phyloP scores from a whole-genome alignment of 108 stramenopile genomes.

The Cyclotella cryptica region DNA sequence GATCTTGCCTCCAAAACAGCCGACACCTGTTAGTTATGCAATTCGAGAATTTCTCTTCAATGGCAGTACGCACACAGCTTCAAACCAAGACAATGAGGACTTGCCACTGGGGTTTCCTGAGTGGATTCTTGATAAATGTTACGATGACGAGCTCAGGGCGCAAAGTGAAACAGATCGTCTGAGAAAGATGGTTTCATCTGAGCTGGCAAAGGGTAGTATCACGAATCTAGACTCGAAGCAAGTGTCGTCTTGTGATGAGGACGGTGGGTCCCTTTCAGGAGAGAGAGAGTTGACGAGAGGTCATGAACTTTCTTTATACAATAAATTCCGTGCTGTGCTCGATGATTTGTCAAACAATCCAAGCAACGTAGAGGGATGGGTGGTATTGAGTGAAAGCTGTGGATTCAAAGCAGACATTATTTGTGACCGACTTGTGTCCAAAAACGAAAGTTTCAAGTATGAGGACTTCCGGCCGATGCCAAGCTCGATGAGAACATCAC shows the following conservation, averaged over 20 bases:
- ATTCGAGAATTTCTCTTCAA: slow-evolving; percentile 67
- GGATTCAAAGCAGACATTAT: slow-evolving; percentile 79
- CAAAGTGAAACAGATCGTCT: slow-evolving; percentile 43
- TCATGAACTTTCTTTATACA: slow-evolving; percentile 65
- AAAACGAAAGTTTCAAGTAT: slow-evolving; percentile 49
- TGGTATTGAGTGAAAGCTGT: slow-evolving; percentile 70
- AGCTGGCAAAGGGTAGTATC: slow-evolving; percentile 70
- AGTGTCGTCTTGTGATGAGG: slow-evolving; percentile 26
- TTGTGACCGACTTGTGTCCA: slow-evolving; percentile 67
- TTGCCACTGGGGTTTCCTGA: slow-evolving; percentile 42
- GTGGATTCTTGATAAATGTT: slow-evolving; percentile 42
- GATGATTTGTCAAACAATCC: slow-evolving; percentile 75
- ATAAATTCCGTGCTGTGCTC: slow-evolving; percentile 80
- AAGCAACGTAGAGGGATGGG: slow-evolving; percentile 70
- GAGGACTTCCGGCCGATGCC: slow-evolving; percentile 53
- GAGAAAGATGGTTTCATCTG: slow-evolving; percentile 59
- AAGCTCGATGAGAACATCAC: slow-evolving; percentile 9
- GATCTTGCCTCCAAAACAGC: slow-evolving; percentile 63
- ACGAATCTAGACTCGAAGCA: slow-evolving; percentile 45
- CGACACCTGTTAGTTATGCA: slow-evolving; percentile 54
- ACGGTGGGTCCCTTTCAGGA: slow-evolving; percentile 54
- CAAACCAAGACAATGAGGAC: background rate
- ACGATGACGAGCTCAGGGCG: background rate
- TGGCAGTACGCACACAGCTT: slow-evolving; percentile 34
- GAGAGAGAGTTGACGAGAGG: slow-evolving; percentile 57